A percentile compares a stretch with the other conserved stretches of the same genome.
Evolutionary conservation across 2,329 filamentous ascomycete genomes (phyloP).

Genomic region (Stachybotrys chartarum): DNA sequence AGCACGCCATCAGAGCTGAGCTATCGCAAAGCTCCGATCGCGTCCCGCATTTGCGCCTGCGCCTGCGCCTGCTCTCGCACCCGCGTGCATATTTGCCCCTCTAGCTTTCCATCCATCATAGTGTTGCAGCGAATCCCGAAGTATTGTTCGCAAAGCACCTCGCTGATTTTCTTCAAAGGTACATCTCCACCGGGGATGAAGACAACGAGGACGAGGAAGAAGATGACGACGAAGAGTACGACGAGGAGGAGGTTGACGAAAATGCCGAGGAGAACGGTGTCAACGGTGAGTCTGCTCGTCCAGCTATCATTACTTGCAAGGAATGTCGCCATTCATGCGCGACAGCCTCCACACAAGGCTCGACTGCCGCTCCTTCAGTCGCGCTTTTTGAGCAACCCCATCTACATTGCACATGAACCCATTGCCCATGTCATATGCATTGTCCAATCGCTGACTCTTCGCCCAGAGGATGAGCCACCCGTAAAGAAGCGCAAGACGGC

Average conservation of each 20-base stretch:
- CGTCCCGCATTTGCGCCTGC: neutral
- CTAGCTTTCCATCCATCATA: neutral
- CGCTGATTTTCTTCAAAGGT: conserved; percentile 15
- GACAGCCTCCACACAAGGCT: neutral
- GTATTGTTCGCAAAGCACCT: neutral
- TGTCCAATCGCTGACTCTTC: neutral
- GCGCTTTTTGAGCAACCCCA: too few relatives aligned
- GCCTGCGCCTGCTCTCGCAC: neutral
- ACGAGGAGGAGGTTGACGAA: conserved; percentile 28
- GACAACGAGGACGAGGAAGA: conserved; percentile 32
- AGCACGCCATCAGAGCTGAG: neutral
- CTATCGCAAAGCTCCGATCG: conserved; percentile 4
- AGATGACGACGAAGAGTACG: conserved; percentile 30
- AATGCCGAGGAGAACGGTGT: conserved; percentile 26
- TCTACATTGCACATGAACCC: neutral
- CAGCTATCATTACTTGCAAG: neutral
- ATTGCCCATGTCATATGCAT: neutral
- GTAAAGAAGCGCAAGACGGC: conserved; percentile 46
- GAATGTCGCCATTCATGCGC: neutral
- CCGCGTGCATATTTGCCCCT: neutral
- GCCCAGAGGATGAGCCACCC: conserved; percentile 32
- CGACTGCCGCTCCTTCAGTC: too few relatives aligned
- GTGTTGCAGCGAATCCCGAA: too few relatives aligned
- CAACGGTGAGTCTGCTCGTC: conserved; percentile 21
- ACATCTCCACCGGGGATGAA: conserved; percentile 30